A percentile compares a stretch with the other conserved stretches of the same genome.
phyloP scores from a whole-genome alignment of 2,329 filamentous ascomycete species.

The Akanthomyces lecanii region DNA sequence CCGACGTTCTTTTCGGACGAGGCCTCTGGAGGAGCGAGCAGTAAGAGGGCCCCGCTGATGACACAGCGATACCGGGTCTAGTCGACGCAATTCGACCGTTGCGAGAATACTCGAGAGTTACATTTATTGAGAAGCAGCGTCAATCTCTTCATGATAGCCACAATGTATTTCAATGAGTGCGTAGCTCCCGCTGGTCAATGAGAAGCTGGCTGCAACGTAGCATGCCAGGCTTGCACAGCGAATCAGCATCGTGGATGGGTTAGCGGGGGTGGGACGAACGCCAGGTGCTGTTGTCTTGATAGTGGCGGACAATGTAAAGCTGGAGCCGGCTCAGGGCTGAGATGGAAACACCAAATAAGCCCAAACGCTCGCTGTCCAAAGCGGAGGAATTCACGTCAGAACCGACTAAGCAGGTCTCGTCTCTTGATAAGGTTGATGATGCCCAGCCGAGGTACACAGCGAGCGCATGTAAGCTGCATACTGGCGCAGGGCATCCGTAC shows the following conservation, averaged over 20 bases:
- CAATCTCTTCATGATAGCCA: not conserved
- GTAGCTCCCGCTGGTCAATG: not conserved
- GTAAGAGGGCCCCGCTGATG: not conserved
- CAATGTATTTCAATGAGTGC: not conserved
- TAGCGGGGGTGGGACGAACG: constrained; percentile 5
- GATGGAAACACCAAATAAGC: not conserved
- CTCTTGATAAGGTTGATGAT: not conserved
- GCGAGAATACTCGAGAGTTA: not conserved
- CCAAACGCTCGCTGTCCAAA: not conserved
- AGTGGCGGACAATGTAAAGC: not conserved
- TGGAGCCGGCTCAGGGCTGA: not conserved
- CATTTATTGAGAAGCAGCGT: not conserved
- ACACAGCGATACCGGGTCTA: not conserved
- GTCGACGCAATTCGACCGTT: not conserved
- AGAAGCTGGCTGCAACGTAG: constrained; percentile 16
- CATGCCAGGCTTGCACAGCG: not conserved
- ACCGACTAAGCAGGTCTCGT: not conserved
- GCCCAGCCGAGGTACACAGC: not conserved
- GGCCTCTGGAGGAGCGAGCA: not conserved
- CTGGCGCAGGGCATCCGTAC: not conserved
- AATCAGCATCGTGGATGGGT: not conserved
- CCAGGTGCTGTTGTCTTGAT: not conserved
- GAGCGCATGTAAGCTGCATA: not conserved
- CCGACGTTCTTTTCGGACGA: not conserved
- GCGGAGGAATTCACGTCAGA: not conserved